Conservation (phyloP, 1,284 basidiomycete genomes). For the Exsudoporus floridanus region DNA sequence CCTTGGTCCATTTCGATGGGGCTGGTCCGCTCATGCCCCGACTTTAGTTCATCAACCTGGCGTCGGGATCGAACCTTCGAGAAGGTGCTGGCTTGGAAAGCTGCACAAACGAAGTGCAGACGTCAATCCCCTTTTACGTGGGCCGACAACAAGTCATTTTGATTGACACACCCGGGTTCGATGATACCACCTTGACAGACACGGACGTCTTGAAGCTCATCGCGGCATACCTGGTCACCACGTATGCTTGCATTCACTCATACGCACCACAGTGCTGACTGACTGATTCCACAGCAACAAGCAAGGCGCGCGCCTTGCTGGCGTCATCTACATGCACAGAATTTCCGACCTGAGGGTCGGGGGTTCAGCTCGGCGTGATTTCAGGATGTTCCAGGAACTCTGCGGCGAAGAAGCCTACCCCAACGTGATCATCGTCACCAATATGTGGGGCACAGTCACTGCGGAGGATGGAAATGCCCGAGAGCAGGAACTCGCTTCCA, state of each 20-base stretch:
- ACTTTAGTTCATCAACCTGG: constrained; percentile 38
- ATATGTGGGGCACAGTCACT: constrained; percentile 47
- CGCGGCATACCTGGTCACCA: constrained; percentile 36
- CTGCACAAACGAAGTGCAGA: constrained; percentile 39
- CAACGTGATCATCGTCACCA: constrained; percentile 50
- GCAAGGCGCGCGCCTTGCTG: constrained; percentile 37
- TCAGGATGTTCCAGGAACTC: constrained; percentile 49
- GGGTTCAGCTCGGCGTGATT: constrained; percentile 50
- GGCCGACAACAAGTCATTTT: constrained; percentile 33
- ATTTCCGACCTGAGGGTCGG: constrained; percentile 53
- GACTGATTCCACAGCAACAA: constrained; percentile 38
- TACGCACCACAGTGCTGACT: not conserved
- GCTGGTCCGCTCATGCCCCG: constrained; percentile 10
- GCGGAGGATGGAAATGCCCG: constrained; percentile 32
- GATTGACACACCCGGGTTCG: constrained; percentile 42
- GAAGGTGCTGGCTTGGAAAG: constrained; percentile 37
- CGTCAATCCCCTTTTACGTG: constrained; percentile 30
- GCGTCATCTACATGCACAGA: constrained; percentile 54
- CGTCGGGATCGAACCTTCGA: constrained; percentile 35
- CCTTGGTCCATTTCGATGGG: not conserved
- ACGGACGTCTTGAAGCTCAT: constrained; percentile 39
- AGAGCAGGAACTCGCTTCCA: constrained; percentile 35
- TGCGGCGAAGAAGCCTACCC: constrained; percentile 47
- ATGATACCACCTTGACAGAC: constrained; percentile 39
- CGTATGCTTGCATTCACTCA: constrained; percentile 22